Percentiles rank a stretch among this genome's conserved stretches.
Conservation (phyloP, 345 rosid species). For the Citrus sp. region DNA sequence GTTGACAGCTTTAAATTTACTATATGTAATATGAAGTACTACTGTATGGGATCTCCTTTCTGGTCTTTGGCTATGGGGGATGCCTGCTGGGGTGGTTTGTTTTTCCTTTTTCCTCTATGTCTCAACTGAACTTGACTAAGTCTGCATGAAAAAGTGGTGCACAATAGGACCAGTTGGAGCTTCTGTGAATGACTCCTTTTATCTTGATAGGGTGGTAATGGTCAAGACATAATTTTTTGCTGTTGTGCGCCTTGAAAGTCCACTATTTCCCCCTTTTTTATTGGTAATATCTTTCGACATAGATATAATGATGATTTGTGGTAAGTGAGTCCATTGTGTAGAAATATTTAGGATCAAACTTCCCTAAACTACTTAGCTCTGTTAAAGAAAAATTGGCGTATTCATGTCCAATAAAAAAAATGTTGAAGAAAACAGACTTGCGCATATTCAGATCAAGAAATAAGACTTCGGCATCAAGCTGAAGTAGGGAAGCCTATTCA, state of each 20-base stretch:
- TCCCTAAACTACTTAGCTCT: not conserved
- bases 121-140: not conserved
- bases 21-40: not conserved
- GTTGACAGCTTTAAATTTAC: not conserved
- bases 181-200: not conserved
- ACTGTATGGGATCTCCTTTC: not conserved
- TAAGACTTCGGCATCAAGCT: not conserved
- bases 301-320: not conserved
- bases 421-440: too few species aligned
- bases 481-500: not conserved
- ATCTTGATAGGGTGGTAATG: not conserved
- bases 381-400: not conserved
- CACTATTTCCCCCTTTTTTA: not conserved
- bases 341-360: not conserved
- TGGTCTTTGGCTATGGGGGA: not conserved
- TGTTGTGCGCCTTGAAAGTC: not conserved
- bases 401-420: not conserved
- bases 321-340: not conserved
- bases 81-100: not conserved
- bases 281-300: not conserved
- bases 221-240: not conserved
- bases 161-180: not conserved
- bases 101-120: not conserved
- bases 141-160: not conserved
- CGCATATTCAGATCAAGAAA: too few species aligned